phyloP scores from a whole-genome alignment of 2,329 filamentous ascomycete genomes.

The Trichophyton rubrum region DNA sequence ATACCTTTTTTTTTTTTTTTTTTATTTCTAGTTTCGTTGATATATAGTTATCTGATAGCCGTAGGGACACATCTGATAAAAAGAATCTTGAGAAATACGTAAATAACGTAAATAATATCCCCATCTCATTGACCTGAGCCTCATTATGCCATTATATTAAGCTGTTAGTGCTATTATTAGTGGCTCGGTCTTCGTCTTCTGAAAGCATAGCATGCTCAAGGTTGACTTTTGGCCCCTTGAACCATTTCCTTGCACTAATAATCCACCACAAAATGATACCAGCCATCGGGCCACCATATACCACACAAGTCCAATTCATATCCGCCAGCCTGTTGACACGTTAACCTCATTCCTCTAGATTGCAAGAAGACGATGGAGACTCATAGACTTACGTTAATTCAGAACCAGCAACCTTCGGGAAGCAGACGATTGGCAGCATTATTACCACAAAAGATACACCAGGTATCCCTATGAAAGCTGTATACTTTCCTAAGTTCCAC shows the following conservation, averaged over 20 bases:
- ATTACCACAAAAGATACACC: constrained; percentile 50
- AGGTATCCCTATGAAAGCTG: constrained; percentile 43
- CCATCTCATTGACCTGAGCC: not conserved
- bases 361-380: not conserved
- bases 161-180: not conserved
- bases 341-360: not conserved
- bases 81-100: too few species aligned
- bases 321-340: constrained; percentile 23
- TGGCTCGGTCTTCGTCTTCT: not conserved
- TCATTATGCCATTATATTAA: not conserved
- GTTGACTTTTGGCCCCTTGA: constrained; percentile 58
- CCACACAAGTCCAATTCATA: constrained; percentile 60
- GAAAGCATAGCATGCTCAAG: constrained; percentile 38
- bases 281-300: constrained; percentile 54
- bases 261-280: constrained; percentile 50
- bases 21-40: too few species aligned
- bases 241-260: constrained; percentile 53
- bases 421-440: constrained; percentile 57
- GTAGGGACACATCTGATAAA: too few species aligned
- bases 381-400: constrained; percentile 36
- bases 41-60: too few species aligned
- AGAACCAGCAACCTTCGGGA: constrained; percentile 46
- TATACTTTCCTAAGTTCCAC: constrained; percentile 53
- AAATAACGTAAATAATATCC: not conserved
- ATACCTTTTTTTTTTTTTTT: too few species aligned